A percentile compares a stretch with the other conserved stretches of the same genome.
Conservation (phyloP, 2,329 filamentous ascomycete genomes). For the Aureobasidium lini region DNA sequence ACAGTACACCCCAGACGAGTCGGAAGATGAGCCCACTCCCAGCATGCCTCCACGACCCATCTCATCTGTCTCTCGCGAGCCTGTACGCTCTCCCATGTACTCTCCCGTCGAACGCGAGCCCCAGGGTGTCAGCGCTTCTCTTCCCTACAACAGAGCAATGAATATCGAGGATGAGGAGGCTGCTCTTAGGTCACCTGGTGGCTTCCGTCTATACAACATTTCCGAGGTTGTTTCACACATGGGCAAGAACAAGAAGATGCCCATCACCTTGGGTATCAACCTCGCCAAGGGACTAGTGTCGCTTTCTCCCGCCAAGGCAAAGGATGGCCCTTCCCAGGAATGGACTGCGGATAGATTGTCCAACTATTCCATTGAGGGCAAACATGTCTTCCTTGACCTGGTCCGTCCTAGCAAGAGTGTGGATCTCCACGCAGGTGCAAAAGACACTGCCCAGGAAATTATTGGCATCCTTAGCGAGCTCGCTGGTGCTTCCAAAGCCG, state of each 20-base stretch:
- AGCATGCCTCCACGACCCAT: constrained; percentile 56
- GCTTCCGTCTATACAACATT: constrained; percentile 92
- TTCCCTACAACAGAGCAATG: constrained; percentile 46
- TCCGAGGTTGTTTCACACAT: constrained; percentile 96
- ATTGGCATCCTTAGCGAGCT: constrained; percentile 81
- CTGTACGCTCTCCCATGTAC: constrained; percentile 28
- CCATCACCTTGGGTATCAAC: constrained; percentile 93
- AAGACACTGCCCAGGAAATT: constrained; percentile 94
- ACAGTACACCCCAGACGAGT: constrained; percentile 57
- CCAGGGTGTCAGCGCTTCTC: constrained; percentile 44
- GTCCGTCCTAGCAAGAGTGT: constrained; percentile 88
- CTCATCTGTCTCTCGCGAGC: constrained; percentile 48
- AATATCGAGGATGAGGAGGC: constrained; percentile 38
- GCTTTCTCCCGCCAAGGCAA: constrained; percentile 76
- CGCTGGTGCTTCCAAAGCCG: constrained; percentile 75
- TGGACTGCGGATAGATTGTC: constrained; percentile 93
- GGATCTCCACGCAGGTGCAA: constrained; percentile 94
- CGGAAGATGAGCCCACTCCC: constrained; percentile 55
- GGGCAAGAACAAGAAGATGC: constrained; percentile 97
- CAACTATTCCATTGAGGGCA: constrained; percentile 97
- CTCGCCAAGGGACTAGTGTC: constrained; percentile 80
- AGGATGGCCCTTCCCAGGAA: constrained; percentile 78
- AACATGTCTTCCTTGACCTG: constrained; percentile 93
- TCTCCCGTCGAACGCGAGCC: constrained; percentile 27
- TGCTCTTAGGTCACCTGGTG: constrained; percentile 54